phyloP scores from a whole-genome alignment of 2,329 filamentous ascomycete genomes.

The Sporothrix pallida region DNA sequence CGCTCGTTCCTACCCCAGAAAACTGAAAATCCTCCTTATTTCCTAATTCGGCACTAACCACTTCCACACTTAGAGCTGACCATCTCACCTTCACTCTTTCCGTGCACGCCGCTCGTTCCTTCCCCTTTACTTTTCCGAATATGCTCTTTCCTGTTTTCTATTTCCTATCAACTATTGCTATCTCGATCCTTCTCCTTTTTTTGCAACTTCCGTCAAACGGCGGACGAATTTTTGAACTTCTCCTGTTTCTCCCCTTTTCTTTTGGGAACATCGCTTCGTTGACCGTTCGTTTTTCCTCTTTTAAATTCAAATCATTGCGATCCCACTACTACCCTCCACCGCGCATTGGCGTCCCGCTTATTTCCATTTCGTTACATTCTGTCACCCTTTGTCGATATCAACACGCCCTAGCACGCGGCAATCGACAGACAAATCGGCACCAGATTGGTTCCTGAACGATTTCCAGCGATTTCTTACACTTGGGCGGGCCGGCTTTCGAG shows the following conservation, averaged over 20 bases:
- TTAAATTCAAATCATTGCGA: slow-evolving; percentile 6
- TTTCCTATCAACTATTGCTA: background rate
- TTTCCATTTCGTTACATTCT: background rate
- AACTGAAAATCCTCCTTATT: slow-evolving; percentile 1
- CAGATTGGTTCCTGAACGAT: background rate
- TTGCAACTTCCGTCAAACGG: background rate
- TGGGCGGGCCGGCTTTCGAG: background rate
- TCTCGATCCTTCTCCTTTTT: too few relatives aligned
- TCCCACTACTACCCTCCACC: background rate
- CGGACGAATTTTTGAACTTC: background rate
- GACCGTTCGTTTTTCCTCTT: background rate
- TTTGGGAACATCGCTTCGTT: background rate
- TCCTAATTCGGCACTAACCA: slow-evolving; percentile 3
- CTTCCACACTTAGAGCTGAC: background rate
- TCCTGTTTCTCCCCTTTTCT: background rate
- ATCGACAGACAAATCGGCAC: background rate
- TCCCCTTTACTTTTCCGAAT: background rate
- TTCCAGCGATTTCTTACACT: background rate
- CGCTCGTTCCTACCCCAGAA: background rate
- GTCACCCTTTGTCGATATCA: background rate
- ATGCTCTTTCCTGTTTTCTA: background rate
- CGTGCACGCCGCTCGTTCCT: background rate
- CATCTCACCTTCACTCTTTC: background rate
- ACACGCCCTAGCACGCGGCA: background rate
- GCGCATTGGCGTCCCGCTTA: background rate